These are phyloP conservation scores for Plectosphaerella cucumerina DNA, from an alignment of 2,329 filamentous ascomycete species.

Conservation along the genomic window DNA sequence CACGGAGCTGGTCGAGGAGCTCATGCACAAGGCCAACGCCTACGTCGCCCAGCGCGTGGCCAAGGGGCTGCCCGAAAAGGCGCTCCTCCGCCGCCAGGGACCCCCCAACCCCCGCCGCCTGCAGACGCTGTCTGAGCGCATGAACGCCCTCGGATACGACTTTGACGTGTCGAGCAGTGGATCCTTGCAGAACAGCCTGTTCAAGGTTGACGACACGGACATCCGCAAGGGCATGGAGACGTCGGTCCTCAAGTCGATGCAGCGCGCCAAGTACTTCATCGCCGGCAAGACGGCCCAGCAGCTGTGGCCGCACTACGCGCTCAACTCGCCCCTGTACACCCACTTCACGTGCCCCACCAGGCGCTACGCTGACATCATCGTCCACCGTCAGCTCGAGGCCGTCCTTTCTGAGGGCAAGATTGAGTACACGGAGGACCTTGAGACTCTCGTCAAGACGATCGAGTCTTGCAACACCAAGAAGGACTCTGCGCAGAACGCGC, in stretches of 20 bases:
- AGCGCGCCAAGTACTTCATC: slow-evolving; percentile 92
- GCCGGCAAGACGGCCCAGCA: slow-evolving; percentile 73
- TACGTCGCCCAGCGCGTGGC: slow-evolving; percentile 83
- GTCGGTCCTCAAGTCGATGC: slow-evolving; percentile 89
- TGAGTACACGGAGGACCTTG: slow-evolving; percentile 86
- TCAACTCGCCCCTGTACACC: slow-evolving; percentile 92
- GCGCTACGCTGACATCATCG: slow-evolving; percentile 90
- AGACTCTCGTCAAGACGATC: slow-evolving; percentile 83
- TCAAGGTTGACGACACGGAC: slow-evolving; percentile 84
- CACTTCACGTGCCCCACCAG: slow-evolving; percentile 96
- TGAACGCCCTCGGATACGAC: slow-evolving; percentile 85
- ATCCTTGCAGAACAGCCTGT: slow-evolving; percentile 87
- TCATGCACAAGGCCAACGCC: slow-evolving; percentile 88
- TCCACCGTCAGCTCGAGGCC: slow-evolving; percentile 90
- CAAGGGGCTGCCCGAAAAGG: slow-evolving; percentile 81
- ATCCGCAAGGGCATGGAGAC: slow-evolving; percentile 98
- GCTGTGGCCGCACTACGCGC: slow-evolving; percentile 80
- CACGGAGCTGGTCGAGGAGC: slow-evolving; percentile 90
- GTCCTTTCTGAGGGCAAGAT: slow-evolving; percentile 76
- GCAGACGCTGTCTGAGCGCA: slow-evolving; percentile 86
- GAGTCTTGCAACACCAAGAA: slow-evolving; percentile 99
- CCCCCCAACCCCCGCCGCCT: slow-evolving; percentile 84
- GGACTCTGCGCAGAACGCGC: slow-evolving; percentile 93
- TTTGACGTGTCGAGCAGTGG: slow-evolving; percentile 89
- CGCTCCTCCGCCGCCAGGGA: slow-evolving; percentile 81